Evolutionary conservation across 345 rosid genomes (phyloP), one percentile per base, ranked within the genome.

Genomic region (Camelina hispida): DNA sequence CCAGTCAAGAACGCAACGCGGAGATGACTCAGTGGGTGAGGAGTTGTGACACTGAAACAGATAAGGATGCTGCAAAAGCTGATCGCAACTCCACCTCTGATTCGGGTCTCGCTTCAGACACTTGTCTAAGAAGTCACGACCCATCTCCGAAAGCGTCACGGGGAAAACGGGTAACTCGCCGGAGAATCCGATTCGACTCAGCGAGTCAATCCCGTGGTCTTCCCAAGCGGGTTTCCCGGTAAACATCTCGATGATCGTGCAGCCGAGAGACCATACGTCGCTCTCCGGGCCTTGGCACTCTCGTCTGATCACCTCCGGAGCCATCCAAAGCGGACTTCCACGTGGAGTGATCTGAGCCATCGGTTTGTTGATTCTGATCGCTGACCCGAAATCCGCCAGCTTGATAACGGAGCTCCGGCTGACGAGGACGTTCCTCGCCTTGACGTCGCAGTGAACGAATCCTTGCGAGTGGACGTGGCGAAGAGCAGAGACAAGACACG

Each of bases 311-410:
- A 89, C 97, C 84, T 91, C 97, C 74, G 97, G 97, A 15, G 97
- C 97, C 96, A 91, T 91, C 97, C 95, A 91, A n/a, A 91, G 79
- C 15, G 97, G 95, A 15, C 95, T 91, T 73, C 97, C 97, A 32
- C 91, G 93, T 52, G 91, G 95, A 78, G 44, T 17, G 5, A 73
- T 32, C 30, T 23, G 47, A 8, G 52, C 51, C n/a, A 35, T 6
- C 1, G 71, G 3, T 65, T 76, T 55, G 4, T 14, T 62, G 5
- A 72, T 69, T 37, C 55, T 48, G 16, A 79, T 35, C 64, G 93
- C 87, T 0, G 93, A 83, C 4, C 97, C 97, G 66, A 91, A 91
- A 81, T 91, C 97, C n/a, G 87, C 95, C 59, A 91, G 84, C 79
- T 91, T 91, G 74, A 93, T 79, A 1, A 78, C 81, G 46, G 73